Evolutionary conservation across 2,329 filamentous ascomycete species (phyloP), one percentile per base, ranked within the genome.

Genomic region (Cladophialophora yegresii): DNA sequence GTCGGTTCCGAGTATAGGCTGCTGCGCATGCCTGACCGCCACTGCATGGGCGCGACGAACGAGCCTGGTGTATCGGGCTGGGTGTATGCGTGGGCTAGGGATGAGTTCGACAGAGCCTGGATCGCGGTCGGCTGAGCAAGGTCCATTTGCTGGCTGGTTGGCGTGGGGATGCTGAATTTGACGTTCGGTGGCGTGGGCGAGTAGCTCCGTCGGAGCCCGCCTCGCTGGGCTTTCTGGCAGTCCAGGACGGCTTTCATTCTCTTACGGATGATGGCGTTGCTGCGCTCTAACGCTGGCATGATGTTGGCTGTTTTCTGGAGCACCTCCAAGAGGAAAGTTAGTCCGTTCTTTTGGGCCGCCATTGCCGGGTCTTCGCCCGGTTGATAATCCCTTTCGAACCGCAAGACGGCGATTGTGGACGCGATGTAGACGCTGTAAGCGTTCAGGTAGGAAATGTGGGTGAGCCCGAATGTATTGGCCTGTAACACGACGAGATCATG

Each of bases 391-490:
- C 67, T 58, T 54, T 73, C 71, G 43, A 73, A 70, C 7, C 71
- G 63, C 10, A 71, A 65, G 8, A 73, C 67, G 9, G 71, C 70
- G n/a, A 72, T 70, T 9, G 71, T 72, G n/a, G 71, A 70, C 3
- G 71, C 71, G 49, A 70, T 72, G 61, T 72, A 72, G 9, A 68
- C 70, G 50, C 67, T 67, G 61, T 72, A 72, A 20, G 70, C 67
- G 58, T 72, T 72, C 30, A 72, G 65, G 54, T 72, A 72, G 20
- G 71, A 71, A 4, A 72, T 61, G 50, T 72, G 69, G 12, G 53
- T 47, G 12, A 72, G 67, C 16, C 71, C 71, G 63, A 72, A 72
- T 10, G 71, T 72, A n/a, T 71, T 69, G 13, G 65, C 66, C 54
- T 72, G 70, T 13, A 72, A 53, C 61, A 70, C 57, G 16, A 72